Evolutionary conservation across 495 filamentous ascomycete genomes (phyloP).

Genomic region (Barbatosphaeria neglecta): DNA sequence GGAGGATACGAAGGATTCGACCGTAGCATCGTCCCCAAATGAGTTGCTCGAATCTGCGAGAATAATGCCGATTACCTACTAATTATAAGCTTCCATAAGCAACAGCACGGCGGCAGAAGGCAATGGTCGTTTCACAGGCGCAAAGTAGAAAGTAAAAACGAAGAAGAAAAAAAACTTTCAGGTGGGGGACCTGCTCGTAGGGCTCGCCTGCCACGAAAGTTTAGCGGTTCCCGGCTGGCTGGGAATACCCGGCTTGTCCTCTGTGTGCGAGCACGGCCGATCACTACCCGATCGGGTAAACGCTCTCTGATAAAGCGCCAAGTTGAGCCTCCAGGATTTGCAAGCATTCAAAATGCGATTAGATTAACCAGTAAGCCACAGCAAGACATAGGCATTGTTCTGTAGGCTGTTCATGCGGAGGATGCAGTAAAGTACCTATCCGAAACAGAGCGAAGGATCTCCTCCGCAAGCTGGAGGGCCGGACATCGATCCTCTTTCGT

Average conservation of each 20-base stretch:
- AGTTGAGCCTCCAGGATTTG: too few relatives aligned
- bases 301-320: too few relatives aligned
- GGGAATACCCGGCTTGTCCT: neutral
- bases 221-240: neutral
- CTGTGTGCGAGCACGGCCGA: neutral
- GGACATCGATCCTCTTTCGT: too few relatives aligned
- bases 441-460: neutral
- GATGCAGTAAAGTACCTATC: neutral
- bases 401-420: neutral
- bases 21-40: too few relatives aligned
- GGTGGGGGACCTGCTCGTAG: neutral
- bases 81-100: too few relatives aligned
- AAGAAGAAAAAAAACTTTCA: neutral
- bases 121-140: too few relatives aligned
- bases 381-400: neutral
- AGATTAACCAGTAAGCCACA: too few relatives aligned
- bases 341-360: neutral
- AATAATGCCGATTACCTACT: too few relatives aligned
- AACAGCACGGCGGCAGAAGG: too few relatives aligned
- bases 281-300: neutral
- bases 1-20: too few relatives aligned
- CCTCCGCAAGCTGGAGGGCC: neutral
- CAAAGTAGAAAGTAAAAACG: neutral
- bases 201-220: neutral
- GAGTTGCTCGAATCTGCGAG: too few relatives aligned